Conservation (phyloP, 805 yeast species). For the Wickerhamomyces kurtzmanii region DNA sequence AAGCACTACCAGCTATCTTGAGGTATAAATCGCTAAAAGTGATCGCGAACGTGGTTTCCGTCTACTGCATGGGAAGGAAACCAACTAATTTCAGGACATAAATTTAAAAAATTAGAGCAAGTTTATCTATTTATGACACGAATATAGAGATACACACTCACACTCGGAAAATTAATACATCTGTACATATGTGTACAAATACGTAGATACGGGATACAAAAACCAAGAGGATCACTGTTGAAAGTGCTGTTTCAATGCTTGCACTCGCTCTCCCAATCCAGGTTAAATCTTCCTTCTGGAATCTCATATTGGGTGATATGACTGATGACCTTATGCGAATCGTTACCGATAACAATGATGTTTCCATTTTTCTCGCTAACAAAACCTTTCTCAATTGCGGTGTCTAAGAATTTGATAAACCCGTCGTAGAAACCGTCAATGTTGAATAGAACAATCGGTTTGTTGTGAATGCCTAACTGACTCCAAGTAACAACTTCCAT, state of each 20-base stretch:
- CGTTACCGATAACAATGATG: conserved; percentile 59
- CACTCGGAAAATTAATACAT: neutral
- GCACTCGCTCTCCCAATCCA: conserved; percentile 47
- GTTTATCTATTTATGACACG: conserved; percentile 2
- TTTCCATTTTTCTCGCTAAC: conserved; percentile 57
- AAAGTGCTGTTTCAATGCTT: neutral
- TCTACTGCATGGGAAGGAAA: no score
- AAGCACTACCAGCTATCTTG: no score
- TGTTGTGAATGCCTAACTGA: conserved; percentile 76
- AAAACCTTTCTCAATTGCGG: conserved; percentile 55
- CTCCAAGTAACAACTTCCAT: conserved; percentile 90
- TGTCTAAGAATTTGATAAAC: conserved; percentile 49
- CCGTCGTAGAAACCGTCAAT: conserved; percentile 74
- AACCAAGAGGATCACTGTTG: neutral
- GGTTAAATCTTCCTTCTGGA: conserved; percentile 66
- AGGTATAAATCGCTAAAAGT: no score
- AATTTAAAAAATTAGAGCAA: conserved; percentile 1
- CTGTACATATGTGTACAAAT: neutral
- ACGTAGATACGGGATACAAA: no score
- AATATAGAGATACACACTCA: neutral
- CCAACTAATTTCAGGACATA: no score
- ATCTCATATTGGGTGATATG: conserved; percentile 49
- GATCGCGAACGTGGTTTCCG: no score
- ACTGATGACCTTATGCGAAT: conserved; percentile 58
- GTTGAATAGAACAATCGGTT: conserved; percentile 74